These are phyloP conservation scores for Dalbergia oliveri DNA, from an alignment of 306 rosid species.

Conservation along the genomic window DNA sequence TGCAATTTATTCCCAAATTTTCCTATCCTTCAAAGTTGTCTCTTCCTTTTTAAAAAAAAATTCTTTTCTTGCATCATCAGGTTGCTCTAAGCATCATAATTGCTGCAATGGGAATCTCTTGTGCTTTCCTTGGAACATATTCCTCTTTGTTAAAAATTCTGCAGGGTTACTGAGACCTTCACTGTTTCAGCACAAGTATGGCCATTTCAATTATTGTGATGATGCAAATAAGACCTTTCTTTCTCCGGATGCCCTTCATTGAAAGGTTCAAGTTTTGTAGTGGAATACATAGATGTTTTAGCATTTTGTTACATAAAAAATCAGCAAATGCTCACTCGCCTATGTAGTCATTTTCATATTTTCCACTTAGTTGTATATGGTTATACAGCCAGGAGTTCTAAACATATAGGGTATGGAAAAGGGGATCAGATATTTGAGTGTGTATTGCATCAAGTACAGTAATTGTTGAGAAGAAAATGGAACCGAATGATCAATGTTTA, in stretches of 20 bases:
- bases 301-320: not conserved
- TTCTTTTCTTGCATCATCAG: conserved; percentile 44
- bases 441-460: not conserved
- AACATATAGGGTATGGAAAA: too few species aligned
- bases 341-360: not conserved
- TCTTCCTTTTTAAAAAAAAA: not conserved
- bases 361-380: not conserved
- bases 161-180: conserved; percentile 41
- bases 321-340: not conserved
- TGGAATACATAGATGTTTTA: not conserved
- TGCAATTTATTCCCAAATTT: not conserved
- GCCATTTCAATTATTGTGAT: conserved; percentile 6
- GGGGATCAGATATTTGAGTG: not conserved
- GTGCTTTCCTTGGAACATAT: conserved; percentile 70
- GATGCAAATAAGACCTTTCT: not conserved
- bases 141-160: conserved; percentile 59
- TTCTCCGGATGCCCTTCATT: not conserved
- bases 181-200: not conserved
- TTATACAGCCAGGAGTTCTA: not conserved
- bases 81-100: conserved; percentile 54
- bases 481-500: not conserved
- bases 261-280: not conserved
- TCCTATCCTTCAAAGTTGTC: not conserved
- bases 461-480: not conserved
- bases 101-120: conserved; percentile 54